Evolutionary conservation across 164 flowering plant species (phyloP).

Genomic region (Umbellularia californica): DNA sequence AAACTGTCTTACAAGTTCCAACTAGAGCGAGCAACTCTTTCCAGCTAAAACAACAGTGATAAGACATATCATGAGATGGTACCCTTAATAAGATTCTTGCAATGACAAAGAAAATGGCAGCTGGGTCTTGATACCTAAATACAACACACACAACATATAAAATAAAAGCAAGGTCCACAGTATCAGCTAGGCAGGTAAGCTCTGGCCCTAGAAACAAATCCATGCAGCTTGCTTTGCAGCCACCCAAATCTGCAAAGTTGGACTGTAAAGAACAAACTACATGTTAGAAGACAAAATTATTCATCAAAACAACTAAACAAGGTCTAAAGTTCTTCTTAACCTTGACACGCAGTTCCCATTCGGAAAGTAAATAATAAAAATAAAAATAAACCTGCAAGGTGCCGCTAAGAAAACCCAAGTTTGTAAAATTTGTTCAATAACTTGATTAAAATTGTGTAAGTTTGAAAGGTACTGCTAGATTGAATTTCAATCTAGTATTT

Average conservation of each 20-base stretch:
- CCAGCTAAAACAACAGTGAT: neutral
- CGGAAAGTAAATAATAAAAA: too few species aligned
- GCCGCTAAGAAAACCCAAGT: too few species aligned
- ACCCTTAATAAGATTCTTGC: neutral
- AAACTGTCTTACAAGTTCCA: neutral
- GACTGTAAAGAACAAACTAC: too few species aligned
- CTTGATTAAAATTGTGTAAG: too few species aligned
- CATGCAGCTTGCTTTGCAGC: neutral
- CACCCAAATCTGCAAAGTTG: neutral
- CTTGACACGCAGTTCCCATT: too few species aligned
- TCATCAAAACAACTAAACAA: too few species aligned
- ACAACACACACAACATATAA: neutral
- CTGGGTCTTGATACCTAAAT: neutral
- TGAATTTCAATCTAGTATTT: too few species aligned
- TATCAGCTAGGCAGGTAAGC: neutral
- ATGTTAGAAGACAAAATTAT: too few species aligned
- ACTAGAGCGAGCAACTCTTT: neutral
- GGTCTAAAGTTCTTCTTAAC: too few species aligned
- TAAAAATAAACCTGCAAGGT: too few species aligned
- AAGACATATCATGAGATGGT: neutral
- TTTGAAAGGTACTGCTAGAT: too few species aligned
- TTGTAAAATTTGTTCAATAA: too few species aligned
- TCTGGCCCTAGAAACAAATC: neutral
- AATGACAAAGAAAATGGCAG: neutral
- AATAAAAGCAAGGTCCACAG: neutral